Evolutionary conservation across 331 rosid genomes (phyloP), one percentile per base, ranked within the genome.

Genomic region (Quercus tomentella): DNA sequence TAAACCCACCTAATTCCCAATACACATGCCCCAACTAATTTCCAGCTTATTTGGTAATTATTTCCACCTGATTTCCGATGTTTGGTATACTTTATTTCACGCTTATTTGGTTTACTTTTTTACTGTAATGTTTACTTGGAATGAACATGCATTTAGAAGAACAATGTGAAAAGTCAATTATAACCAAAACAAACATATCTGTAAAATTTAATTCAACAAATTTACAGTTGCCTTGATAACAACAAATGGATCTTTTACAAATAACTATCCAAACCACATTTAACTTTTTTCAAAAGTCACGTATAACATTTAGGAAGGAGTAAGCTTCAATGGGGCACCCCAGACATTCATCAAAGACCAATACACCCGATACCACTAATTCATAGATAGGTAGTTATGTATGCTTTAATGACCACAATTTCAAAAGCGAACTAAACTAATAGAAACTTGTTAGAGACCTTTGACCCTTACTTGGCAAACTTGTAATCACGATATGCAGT

Each of bases 401-500:
- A 3, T 9, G 26, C 72, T 43, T 43, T 49, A 62, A 20, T 28
- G 28, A 65, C 63, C 22, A 0, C 55, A 51, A 4, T 65, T 30
- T 76, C 54, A 52, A 52, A 33, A 52, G 8, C 35, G 25, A 43
- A 56, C 20, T 67, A 26, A 67, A 31, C 37, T 56, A 21, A 18
- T 21, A 54, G 60, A 8, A 31, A 67, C 25, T 8, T n/a, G 26
- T 67, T 33, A 67, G 25, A 41, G 45, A 33, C 16, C 26, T 52
- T 17, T 55, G 7, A 35, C 1, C 23, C 79, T 54, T 73, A 85
- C 89, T 76, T 72, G 28, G 77, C 74, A 79, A 85, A 79, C 75
- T 79, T 85, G 72, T 79, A 82, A 76, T 85, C 86, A 16, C 56
- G 75, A 55, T 82, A 85, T 0, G 82, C 43, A 0, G 82, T 62